phyloP scores from a whole-genome alignment of 108 stramenopile species.

The Nannochloropsis salina region DNA sequence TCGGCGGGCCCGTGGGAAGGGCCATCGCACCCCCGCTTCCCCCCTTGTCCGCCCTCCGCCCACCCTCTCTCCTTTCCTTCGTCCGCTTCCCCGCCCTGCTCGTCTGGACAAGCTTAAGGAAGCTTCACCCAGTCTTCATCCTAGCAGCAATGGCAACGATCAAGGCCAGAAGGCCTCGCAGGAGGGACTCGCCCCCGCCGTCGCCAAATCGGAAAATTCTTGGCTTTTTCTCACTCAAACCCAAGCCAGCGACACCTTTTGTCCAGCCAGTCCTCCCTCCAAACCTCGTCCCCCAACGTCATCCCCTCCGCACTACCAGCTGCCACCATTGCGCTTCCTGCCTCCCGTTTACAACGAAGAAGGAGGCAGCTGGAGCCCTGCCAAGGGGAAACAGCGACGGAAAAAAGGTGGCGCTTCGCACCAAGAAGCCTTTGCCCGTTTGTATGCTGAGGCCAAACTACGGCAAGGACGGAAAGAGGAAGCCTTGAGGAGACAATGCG shows the following conservation, averaged over 20 bases:
- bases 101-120: no score
- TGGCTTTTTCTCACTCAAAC: no score
- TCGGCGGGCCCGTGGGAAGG: neutral
- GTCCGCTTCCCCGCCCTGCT: no score
- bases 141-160: no score
- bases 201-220: no score
- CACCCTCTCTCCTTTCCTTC: constrained; percentile 14
- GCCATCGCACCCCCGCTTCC: neutral
- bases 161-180: no score
- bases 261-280: neutral
- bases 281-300: neutral
- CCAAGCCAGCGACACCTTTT: neutral
- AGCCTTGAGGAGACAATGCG: neutral
- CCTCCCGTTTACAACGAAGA: no score
- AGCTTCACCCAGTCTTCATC: no score
- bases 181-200: no score
- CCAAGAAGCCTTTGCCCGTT: neutral
- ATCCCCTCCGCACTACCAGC: neutral
- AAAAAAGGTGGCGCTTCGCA: neutral
- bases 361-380: neutral
- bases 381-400: neutral
- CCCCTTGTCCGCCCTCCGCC: neutral
- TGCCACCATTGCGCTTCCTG: neutral
- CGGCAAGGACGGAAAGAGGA: neutral
- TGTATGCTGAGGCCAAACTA: neutral